These are phyloP conservation scores for Glonium stellatum DNA, from an alignment of 495 filamentous ascomycete genomes.

Conservation along the genomic window DNA sequence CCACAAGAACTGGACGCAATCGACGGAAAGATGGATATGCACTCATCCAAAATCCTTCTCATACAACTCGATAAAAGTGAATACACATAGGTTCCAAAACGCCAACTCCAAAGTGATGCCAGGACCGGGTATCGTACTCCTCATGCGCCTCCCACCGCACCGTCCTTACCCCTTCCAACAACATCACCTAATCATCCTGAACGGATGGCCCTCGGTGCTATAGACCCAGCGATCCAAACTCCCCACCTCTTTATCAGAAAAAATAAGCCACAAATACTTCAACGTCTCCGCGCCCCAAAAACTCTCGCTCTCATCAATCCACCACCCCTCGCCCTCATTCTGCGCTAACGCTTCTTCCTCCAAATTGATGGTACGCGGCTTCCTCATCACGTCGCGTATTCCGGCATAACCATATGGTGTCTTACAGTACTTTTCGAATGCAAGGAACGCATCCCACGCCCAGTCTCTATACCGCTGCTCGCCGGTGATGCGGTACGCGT, in stretches of 20 bases:
- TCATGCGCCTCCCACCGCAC: no score
- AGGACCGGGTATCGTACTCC: no score
- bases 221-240: slow-evolving; percentile 32
- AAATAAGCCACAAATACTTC: slow-evolving; percentile 30
- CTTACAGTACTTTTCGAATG: slow-evolving; percentile 31
- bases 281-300: slow-evolving; percentile 31
- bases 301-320: slow-evolving; percentile 25
- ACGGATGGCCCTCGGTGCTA: slow-evolving; percentile 30
- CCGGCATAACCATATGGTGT: slow-evolving; percentile 35
- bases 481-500: slow-evolving; percentile 34
- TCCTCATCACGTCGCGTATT: slow-evolving; percentile 31
- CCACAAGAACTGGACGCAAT: no score
- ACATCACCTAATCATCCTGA: slow-evolving; percentile 25
- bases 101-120: no score
- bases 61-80: no score
- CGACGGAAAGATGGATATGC: no score
- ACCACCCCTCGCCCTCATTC: slow-evolving; percentile 9
- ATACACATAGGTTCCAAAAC: no score
- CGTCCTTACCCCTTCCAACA: background rate
- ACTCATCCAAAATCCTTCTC: no score
- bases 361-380: background rate
- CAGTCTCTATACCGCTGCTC: slow-evolving; percentile 25
- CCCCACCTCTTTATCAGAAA: slow-evolving; percentile 21
- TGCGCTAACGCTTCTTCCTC: slow-evolving; percentile 6
- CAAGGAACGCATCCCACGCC: slow-evolving; percentile 33